Base-by-base conservation (phyloP, 768 basidiomycete species). In the Hortiboletus flavorubellus region DNA sequence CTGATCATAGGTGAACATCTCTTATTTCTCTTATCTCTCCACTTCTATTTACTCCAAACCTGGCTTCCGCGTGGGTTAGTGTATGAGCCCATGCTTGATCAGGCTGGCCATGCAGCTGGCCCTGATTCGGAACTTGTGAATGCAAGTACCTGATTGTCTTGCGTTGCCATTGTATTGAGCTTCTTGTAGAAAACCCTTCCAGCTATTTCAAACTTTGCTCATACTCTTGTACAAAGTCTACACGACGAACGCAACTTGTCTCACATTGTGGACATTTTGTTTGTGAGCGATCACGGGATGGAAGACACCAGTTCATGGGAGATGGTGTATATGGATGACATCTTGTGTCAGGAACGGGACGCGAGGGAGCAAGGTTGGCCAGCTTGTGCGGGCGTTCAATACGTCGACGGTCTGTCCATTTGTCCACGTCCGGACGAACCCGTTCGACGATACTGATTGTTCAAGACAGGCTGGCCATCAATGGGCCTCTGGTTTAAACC, bases 261-360 rank as follows among this genome's bases (percentile, higher is more conserved):
- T 0, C 80, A 87, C 46, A 87, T 93, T 8, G 85, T 93, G 12
- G 89, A 95, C 68, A 75, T 95, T 48, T 76, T 95, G 21, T 91
- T 94, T 59, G 91, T 95, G 56, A 88, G 86, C 62, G 89, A 91
- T 66, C 87, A 91, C 60, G 90, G 90, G 10, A 93, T 92, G 89
- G 86, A 86, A 10, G 89, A 90, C 62, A 94, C 91, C 7, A 84
- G 82, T 61, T 80, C 89, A 58, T 86, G 86, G 3, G 81, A 87
- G 48, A 76, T 80, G 40, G 74, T 95, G 21, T 91, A 86, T 68
- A 78, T 95, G 60, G 91, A 94, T 65, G 89, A 66, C 39, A 53
- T 64, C 41, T 45, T 65, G 15, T 64, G 64, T n/a, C 46, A 33
- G 30, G 46, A 58, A 31, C 41, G 37, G 15, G 53, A 56, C 40